Percentiles rank a stretch among this genome's conserved stretches.
Evolutionary conservation across 768 basidiomycete species (phyloP).

Genomic region (Lentinus brumalis): DNA sequence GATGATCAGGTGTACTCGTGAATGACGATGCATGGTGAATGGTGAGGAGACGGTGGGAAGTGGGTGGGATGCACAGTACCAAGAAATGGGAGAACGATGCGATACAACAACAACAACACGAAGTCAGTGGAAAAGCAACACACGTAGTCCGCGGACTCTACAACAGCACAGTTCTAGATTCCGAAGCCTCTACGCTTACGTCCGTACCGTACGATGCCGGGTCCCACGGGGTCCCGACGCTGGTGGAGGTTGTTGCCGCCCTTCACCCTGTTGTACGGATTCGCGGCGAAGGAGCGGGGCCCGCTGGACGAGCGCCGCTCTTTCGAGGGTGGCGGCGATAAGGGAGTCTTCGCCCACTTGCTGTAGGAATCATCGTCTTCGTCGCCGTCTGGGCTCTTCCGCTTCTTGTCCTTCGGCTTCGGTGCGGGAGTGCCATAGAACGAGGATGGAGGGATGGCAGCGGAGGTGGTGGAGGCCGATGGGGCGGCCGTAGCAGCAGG

Average conservation of each 20-base stretch:
- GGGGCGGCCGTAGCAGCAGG: constrained; percentile 23
- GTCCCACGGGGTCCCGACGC: constrained; percentile 22
- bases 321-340: constrained; percentile 13
- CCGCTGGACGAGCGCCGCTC: constrained; percentile 16
- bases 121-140: constrained; percentile 1
- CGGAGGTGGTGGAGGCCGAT: constrained; percentile 31
- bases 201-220: constrained; percentile 30
- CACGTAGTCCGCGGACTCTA: not conserved
- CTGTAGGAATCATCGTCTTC: constrained; percentile 29
- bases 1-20: not conserved
- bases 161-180: constrained; percentile 31
- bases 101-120: not conserved
- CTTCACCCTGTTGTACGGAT: constrained; percentile 38
- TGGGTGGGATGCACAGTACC: not conserved
- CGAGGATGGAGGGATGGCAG: constrained; percentile 34
- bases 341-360: constrained; percentile 23
- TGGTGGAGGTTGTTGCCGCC: constrained; percentile 38
- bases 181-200: constrained; percentile 33
- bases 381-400: constrained; percentile 41
- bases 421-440: constrained; percentile 37
- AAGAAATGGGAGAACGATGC: not conserved
- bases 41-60: not conserved
- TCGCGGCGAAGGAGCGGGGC: constrained; percentile 12
- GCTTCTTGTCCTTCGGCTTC: constrained; percentile 34
- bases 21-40: not conserved